A percentile compares a stretch with the other conserved stretches of the same genome.
Conservation (phyloP, 306 rosid genomes). For the Ormosia semicastrata region DNA sequence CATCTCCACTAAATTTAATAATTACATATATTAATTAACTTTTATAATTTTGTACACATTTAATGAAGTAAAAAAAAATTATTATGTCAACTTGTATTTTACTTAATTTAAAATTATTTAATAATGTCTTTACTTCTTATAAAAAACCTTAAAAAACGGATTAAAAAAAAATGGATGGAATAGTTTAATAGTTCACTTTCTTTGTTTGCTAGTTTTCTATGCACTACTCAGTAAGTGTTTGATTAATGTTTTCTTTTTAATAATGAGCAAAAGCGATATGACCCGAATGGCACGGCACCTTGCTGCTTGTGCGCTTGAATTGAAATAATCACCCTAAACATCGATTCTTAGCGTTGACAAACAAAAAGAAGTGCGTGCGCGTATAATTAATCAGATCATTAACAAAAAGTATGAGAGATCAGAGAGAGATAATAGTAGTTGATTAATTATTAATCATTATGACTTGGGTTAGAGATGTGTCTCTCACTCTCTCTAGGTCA, state of each 20-base stretch:
- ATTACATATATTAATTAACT: too few relatives aligned
- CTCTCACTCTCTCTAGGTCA: neutral
- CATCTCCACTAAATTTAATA: too few relatives aligned
- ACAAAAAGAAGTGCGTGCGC: neutral
- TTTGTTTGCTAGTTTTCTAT: neutral
- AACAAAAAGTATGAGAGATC: neutral
- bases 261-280: neutral
- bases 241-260: neutral
- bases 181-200: neutral
- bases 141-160: too few relatives aligned
- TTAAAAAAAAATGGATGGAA: too few relatives aligned
- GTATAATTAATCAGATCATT: neutral
- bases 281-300: neutral
- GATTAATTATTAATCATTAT: neutral
- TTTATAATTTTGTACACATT: too few relatives aligned
- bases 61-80: too few relatives aligned
- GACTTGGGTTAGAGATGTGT: neutral
- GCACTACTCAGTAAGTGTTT: neutral
- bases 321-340: neutral
- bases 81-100: too few relatives aligned
- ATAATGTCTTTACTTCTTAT: too few relatives aligned
- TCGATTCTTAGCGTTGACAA: neutral
- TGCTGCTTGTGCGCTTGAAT: neutral
- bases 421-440: neutral
- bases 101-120: too few relatives aligned